Evolutionary conservation across 176 grass and related monocot genomes (phyloP).

Genomic region (Musa schizocarpa): DNA sequence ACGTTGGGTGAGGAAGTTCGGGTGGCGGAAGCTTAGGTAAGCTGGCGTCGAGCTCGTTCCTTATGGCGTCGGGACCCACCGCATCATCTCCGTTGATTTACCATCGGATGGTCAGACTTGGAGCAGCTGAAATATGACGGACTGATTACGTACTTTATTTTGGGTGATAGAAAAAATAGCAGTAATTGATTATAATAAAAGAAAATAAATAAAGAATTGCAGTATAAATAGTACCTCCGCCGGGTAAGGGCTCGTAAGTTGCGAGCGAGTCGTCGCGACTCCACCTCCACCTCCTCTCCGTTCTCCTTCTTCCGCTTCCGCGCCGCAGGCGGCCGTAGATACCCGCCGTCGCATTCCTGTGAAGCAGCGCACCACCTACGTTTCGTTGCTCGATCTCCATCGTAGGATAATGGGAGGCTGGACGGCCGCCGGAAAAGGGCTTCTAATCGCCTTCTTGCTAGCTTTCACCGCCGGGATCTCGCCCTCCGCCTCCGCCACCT

Average conservation of each 20-base stretch:
- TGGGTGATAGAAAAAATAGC: not conserved
- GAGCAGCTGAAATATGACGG: too few relatives aligned
- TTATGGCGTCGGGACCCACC: too few relatives aligned
- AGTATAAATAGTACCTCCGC: not conserved
- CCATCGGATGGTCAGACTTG: too few relatives aligned
- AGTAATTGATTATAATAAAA: not conserved
- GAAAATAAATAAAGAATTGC: not conserved
- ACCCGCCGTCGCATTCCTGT: not conserved
- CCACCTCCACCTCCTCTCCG: not conserved
- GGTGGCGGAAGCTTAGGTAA: too few relatives aligned
- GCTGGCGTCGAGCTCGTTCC: too few relatives aligned
- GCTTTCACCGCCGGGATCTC: not conserved
- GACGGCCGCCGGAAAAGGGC: not conserved
- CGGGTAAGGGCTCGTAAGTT: too few relatives aligned
- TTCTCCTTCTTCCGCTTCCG: not conserved
- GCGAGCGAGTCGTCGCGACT: not conserved
- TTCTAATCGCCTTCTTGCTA: constrained; percentile 7
- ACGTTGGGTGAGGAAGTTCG: too few relatives aligned
- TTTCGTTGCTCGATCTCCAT: not conserved
- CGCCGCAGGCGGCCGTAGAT: not conserved
- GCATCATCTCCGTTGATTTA: too few relatives aligned
- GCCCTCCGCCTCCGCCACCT: not conserved
- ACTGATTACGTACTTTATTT: not conserved
- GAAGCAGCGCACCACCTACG: not conserved
- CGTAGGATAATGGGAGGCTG: not conserved